phyloP scores from a whole-genome alignment of 495 filamentous ascomycete species.

The Penicillium samsonianum region DNA sequence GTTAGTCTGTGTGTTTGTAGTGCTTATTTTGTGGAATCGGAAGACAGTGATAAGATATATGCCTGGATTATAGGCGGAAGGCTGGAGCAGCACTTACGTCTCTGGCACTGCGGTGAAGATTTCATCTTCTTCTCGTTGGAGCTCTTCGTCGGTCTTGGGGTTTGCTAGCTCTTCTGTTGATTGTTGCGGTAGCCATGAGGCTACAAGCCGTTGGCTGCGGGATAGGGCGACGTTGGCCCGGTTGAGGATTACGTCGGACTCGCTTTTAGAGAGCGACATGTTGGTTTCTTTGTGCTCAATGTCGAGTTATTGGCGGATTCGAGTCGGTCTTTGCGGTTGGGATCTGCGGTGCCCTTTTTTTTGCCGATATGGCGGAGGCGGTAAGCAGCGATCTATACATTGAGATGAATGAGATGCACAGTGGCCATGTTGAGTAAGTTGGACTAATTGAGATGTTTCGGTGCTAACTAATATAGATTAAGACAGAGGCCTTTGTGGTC shows the following conservation, averaged over 20 bases:
- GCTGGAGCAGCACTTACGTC: constrained; percentile 36
- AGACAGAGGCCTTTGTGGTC: background rate
- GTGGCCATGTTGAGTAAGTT: background rate
- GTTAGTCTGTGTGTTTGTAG: background rate
- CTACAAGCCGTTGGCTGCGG: constrained; percentile 52
- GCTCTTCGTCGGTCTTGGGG: constrained; percentile 44
- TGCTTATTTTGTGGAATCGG: background rate
- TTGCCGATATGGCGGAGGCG: constrained; percentile 1
- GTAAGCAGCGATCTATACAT: background rate
- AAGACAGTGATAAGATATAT: background rate
- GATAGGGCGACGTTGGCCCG: constrained; percentile 51
- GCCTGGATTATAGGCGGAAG: background rate
- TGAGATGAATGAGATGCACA: background rate
- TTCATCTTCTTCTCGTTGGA: constrained; percentile 51
- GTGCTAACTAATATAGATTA: background rate
- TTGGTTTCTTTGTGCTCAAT: constrained; percentile 1
- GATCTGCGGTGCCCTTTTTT: constrained; percentile 11
- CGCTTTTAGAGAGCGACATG: constrained; percentile 41
- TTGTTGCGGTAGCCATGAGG: constrained; percentile 53
- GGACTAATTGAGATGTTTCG: background rate
- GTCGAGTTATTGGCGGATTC: background rate
- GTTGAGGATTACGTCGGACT: constrained; percentile 53
- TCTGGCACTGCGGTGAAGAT: constrained; percentile 55
- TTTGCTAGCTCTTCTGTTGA: constrained; percentile 46
- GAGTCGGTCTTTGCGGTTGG: background rate